Conservation (phyloP, 768 basidiomycete genomes). For the Lanmaoa rubissima region DNA sequence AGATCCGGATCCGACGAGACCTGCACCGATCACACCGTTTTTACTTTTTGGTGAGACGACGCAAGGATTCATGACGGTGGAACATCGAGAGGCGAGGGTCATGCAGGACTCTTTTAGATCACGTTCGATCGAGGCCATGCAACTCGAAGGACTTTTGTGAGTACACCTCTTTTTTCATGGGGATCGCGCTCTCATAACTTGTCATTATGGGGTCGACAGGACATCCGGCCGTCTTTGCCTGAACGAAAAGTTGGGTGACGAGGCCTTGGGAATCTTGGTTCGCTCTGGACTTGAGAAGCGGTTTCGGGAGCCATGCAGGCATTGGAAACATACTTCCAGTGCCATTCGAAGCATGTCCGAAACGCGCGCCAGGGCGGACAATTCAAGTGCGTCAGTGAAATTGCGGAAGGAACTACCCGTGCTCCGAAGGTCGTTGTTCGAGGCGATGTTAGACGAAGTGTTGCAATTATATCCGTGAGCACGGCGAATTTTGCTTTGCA, state of each 20-base stretch:
- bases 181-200: background rate
- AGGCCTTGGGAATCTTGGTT: slow-evolving; percentile 28
- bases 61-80: slow-evolving; percentile 40
- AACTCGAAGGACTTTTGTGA: slow-evolving; percentile 23
- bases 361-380: background rate
- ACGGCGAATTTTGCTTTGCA: background rate
- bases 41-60: slow-evolving; percentile 40
- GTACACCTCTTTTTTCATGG: background rate
- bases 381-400: background rate
- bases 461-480: slow-evolving; percentile 27
- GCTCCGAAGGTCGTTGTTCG: slow-evolving; percentile 21
- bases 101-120: background rate
- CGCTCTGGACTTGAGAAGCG: slow-evolving; percentile 29
- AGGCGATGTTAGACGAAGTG: slow-evolving; percentile 25
- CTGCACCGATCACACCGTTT: slow-evolving; percentile 18
- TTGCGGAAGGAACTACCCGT: slow-evolving; percentile 3
- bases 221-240: slow-evolving; percentile 23
- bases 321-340: slow-evolving; percentile 21
- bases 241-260: slow-evolving; percentile 22
- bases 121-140: background rate
- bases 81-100: slow-evolving; percentile 18
- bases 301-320: slow-evolving; percentile 19
- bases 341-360: background rate
- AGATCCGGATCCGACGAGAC: slow-evolving; percentile 2
- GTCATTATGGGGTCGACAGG: slow-evolving; percentile 9